Evolutionary conservation across 106 monocot species (phyloP), one percentile per base, ranked within the genome.

Genomic region (Ottelia alismoides): DNA sequence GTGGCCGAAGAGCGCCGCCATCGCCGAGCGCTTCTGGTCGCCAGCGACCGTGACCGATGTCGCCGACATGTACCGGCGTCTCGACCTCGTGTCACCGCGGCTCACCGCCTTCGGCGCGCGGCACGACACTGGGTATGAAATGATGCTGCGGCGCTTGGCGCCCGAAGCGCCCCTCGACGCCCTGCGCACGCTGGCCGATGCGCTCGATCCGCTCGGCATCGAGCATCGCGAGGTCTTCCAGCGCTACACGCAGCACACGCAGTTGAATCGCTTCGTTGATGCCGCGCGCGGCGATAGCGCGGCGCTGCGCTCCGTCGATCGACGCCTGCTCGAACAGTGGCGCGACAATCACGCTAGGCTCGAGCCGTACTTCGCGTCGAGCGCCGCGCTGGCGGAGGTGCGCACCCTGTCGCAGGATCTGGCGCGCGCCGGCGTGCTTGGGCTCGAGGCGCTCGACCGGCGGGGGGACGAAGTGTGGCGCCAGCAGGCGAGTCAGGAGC

Each of bases 1-100:
- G 20, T 94, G 94, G 94, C 94, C 94, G 5, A 40, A 88, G 27
- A 63, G 81, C 20, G 52, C 94, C 28, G 94, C 94, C 12, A 76
- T 82, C 74, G 94, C 84, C 23, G 94, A 94, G 70, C 44, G 73
- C 24, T 23, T 88, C 66, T 94, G 94, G 94, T 84, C 81, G 35
- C 35, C 35, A 40, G 35, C 35, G 9, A 14, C 5, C 9, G 35
- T 40, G 35, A 5, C 9, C 35, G 35, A 40, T 14, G 35, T 6
- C 9, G 35, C 5, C 35, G 35, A 40, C 35, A 5, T 40, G 35
- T 4, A 40, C 5, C 35, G 35, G 14, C 35, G 35, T 14, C 14
- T 40, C 9, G 35, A 6, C 35, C 5, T 40, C 35, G 35, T 40
- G 35, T 14, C 5, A 14, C 9, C 35, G 9, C 9, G 14, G 35